Evolutionary conservation across 2,329 filamentous ascomycete species (phyloP), one percentile per base, ranked within the genome.

Genomic region (Bipolaris bicolor): DNA sequence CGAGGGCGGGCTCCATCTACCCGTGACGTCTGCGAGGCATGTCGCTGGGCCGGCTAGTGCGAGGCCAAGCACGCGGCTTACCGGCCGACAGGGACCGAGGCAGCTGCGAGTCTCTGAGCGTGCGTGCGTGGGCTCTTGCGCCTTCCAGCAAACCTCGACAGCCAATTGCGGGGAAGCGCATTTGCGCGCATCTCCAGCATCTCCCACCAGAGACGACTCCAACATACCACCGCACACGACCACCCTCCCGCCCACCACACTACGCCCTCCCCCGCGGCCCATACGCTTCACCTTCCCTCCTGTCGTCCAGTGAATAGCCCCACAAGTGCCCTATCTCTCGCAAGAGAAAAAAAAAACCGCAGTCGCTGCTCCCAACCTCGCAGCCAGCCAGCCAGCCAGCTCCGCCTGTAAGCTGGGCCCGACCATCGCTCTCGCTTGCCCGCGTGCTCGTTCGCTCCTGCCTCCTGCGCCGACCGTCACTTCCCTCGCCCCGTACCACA

Each of bases 81-180:
- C 60, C 62, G 54, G 62, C 36, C 49, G 53, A 55, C 55, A 58
- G 57, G 60, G 55, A 63, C 58, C 57, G 60, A 62, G 55, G 62
- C 47, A 57, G 52, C 20, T 47, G 61, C 43, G 51, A 31, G 26
- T 46, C 26, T 29, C n/a, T n/a, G 26, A 11, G 29, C 13, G 24
- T 46, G 47, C 18, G 22, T 24, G 22, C 22, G 20, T 43, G 55
- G 51, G 37, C 43, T 29, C 26, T 29, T 29, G 55, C 53, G 46
- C 49, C 56, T 58, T 56, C 47, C 55, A 64, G 62, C 64, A 64
- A 63, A 64, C 48, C 57, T 62, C 56, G 46, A 53, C 66, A 58
- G 59, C 63, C 66, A 69, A 67, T 69, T 71, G 67, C 67, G 68
- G 66, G 67, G 66, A 61, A 66, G 55, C 55, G 55, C 55, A 57